phyloP scores from a whole-genome alignment of 106 monocot species.

The Triglochin maritima region DNA sequence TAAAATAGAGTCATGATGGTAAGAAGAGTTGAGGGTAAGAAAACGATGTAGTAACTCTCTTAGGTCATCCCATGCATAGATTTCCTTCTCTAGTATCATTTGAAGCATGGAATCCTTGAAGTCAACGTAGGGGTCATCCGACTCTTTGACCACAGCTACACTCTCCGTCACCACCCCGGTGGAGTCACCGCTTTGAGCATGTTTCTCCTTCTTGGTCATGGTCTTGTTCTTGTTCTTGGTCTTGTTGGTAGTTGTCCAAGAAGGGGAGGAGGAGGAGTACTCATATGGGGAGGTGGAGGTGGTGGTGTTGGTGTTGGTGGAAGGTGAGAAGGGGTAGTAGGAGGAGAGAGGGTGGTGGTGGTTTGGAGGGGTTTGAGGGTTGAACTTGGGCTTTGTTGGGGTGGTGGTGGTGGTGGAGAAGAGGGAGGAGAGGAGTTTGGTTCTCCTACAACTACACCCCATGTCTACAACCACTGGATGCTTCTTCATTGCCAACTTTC shows the following conservation, averaged over 20 bases:
- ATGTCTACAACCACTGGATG: constrained; percentile 9
- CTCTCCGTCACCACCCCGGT: constrained; percentile 14
- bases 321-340: constrained; percentile 29
- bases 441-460: constrained; percentile 16
- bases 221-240: neutral
- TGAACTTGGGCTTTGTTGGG: constrained; percentile 8
- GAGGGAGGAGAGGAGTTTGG: neutral
- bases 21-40: constrained; percentile 26
- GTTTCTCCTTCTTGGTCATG: constrained; percentile 1
- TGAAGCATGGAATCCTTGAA: constrained; percentile 26
- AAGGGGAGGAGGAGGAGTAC: constrained; percentile 1
- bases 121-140: constrained; percentile 21
- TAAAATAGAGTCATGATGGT: constrained; percentile 61
- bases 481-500: neutral
- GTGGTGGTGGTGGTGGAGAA: neutral
- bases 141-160: constrained; percentile 28
- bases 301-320: constrained; percentile 9
- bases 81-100: constrained; percentile 32
- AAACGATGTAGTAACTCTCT: constrained; percentile 16
- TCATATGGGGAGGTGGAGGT: constrained; percentile 10
- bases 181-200: too few species aligned
- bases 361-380: constrained; percentile 6
- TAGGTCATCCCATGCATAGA: constrained; percentile 19
- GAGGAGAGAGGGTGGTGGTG: constrained; percentile 23
- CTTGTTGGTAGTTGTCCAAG: neutral